A percentile compares a stretch with the other conserved stretches of the same genome.
These are phyloP conservation scores for Globisporangium takayamanum DNA, from an alignment of 352 stramenopile species.

Conservation along the genomic window DNA sequence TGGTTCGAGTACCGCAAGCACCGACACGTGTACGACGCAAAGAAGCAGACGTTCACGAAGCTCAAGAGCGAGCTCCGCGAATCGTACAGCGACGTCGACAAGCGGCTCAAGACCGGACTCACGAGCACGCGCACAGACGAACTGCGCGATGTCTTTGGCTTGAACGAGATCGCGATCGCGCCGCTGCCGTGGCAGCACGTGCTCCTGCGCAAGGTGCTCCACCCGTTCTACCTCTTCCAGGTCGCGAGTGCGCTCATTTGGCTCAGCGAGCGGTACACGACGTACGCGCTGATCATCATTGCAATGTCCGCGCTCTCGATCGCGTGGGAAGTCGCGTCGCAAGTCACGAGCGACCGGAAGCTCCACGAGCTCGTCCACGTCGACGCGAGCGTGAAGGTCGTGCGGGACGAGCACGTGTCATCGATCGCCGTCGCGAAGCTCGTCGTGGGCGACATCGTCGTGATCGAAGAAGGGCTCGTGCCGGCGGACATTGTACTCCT, in stretches of 20 bases:
- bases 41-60: constrained; percentile 40
- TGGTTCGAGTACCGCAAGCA: constrained; percentile 74
- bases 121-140: constrained; percentile 26
- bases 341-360: constrained; percentile 57
- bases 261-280: constrained; percentile 58
- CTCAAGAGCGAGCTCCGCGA: constrained; percentile 57
- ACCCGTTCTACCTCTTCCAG: constrained; percentile 83
- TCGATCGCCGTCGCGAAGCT: constrained; percentile 38
- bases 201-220: constrained; percentile 59
- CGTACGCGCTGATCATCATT: constrained; percentile 62
- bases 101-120: constrained; percentile 19
- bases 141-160: constrained; percentile 37
- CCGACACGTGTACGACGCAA: constrained; percentile 55
- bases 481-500: constrained; percentile 59
- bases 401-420: constrained; percentile 42
- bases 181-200: constrained; percentile 37
- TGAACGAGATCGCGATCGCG: constrained; percentile 50
- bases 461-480: constrained; percentile 57
- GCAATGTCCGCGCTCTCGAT: constrained; percentile 61
- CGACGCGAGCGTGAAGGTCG: constrained; percentile 48
- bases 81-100: constrained; percentile 25
- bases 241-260: constrained; percentile 59
- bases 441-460: constrained; percentile 64
- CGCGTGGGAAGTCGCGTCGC: constrained; percentile 57
- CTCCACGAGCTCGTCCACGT: constrained; percentile 52